These are phyloP conservation scores for Polytrichum formosum DNA, from an alignment of 225 moss, liverwort and hornwort species.

Conservation along the genomic window DNA sequence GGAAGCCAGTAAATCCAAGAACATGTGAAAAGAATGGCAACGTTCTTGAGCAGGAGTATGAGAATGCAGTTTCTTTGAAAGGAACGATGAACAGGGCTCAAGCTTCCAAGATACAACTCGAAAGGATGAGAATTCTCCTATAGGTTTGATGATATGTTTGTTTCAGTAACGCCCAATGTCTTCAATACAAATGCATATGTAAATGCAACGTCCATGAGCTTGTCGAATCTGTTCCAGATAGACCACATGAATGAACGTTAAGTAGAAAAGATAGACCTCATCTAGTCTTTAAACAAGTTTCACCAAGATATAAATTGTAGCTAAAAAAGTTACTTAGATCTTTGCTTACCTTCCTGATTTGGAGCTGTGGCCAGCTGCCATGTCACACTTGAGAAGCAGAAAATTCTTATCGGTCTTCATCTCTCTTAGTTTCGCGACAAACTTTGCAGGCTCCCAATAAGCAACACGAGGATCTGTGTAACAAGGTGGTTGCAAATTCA, in stretches of 20 bases:
- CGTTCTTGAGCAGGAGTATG: too few relatives aligned
- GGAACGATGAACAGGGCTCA: too few relatives aligned
- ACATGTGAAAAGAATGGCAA: too few relatives aligned
- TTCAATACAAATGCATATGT: slow-evolving; percentile 48
- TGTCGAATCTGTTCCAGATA: slow-evolving; percentile 45
- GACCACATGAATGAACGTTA: neutral
- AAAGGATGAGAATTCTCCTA: slow-evolving; percentile 4
- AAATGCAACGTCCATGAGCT: slow-evolving; percentile 53
- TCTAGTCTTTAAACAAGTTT: neutral
- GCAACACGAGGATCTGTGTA: slow-evolving; percentile 80
- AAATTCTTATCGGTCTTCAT: slow-evolving; percentile 72
- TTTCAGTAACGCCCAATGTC: slow-evolving; percentile 31
- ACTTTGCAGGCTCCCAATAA: slow-evolving; percentile 97
- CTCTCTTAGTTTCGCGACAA: slow-evolving; percentile 79
- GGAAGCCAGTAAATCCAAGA: too few relatives aligned
- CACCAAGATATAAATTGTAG: neutral
- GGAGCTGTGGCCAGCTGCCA: slow-evolving; percentile 93
- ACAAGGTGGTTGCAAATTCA: neutral
- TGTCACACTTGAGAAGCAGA: slow-evolving; percentile 89
- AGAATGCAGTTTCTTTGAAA: too few relatives aligned
- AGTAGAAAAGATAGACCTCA: neutral
- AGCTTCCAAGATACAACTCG: neutral
- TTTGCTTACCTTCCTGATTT: slow-evolving; percentile 78
- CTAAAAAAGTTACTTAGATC: neutral
- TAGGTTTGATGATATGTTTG: slow-evolving; percentile 28